phyloP scores from a whole-genome alignment of 106 monocot species.

The Xerophyta viscosa region DNA sequence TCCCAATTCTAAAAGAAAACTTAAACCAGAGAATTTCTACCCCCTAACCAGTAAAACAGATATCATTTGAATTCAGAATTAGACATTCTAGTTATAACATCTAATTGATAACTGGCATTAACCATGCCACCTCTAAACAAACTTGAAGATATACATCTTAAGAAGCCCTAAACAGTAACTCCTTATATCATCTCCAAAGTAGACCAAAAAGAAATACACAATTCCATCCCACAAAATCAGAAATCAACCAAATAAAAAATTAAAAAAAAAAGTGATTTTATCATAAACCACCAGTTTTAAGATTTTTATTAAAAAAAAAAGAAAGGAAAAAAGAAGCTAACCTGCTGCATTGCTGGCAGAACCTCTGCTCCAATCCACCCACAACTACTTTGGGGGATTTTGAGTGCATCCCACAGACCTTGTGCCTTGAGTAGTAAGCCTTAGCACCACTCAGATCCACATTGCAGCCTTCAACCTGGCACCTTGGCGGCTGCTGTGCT shows the following conservation, averaged over 20 bases:
- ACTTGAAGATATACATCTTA: too few relatives aligned
- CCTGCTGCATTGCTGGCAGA: constrained; percentile 56
- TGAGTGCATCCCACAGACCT: constrained; percentile 28
- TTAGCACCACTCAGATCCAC: constrained; percentile 30
- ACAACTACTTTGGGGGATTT: constrained; percentile 29
- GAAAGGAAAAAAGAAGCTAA: constrained; percentile 2
- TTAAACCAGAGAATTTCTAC: too few relatives aligned
- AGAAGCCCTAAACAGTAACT: too few relatives aligned
- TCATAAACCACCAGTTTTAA: neutral
- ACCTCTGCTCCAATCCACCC: constrained; percentile 32
- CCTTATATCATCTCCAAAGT: too few relatives aligned
- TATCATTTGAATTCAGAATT: too few relatives aligned
- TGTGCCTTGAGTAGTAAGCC: constrained; percentile 9
- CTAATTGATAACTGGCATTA: too few relatives aligned
- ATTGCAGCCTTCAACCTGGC: constrained; percentile 43
- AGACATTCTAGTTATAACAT: too few relatives aligned
- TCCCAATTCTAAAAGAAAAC: too few relatives aligned
- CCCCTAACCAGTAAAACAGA: too few relatives aligned
- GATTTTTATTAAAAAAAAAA: neutral
- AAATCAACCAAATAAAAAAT: neutral
- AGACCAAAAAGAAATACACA: too few relatives aligned
- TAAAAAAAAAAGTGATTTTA: neutral
- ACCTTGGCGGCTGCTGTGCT: constrained; percentile 29
- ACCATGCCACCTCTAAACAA: too few relatives aligned
- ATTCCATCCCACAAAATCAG: too few relatives aligned